Percentiles rank a stretch among this genome's conserved stretches.
phyloP scores from a whole-genome alignment of 257 asterid species.

The Mitragyna speciosa region DNA sequence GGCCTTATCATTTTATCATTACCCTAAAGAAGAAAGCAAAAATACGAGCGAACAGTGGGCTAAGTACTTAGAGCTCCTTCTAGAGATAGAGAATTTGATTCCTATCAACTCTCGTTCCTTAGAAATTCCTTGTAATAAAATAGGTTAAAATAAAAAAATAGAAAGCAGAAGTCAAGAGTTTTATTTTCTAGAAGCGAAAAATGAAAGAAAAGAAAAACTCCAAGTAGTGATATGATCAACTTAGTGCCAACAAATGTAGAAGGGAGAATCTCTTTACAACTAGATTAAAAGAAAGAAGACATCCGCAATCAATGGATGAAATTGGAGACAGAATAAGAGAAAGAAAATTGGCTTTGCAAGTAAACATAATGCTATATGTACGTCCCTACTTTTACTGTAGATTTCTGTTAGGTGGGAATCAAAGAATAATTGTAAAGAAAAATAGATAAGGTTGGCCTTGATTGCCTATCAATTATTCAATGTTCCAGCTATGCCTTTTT shows the following conservation, averaged over 20 bases:
- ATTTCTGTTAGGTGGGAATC: conserved; percentile 18
- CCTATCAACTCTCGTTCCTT: too few relatives aligned
- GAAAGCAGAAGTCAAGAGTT: background rate
- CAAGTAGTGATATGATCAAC: conserved; percentile 19
- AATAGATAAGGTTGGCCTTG: conserved; percentile 12
- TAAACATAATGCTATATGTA: conserved; percentile 14
- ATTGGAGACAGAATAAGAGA: background rate
- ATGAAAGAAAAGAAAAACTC: background rate
- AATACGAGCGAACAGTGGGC: too few relatives aligned
- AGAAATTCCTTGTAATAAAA: too few relatives aligned
- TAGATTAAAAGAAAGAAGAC: background rate
- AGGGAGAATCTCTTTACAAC: conserved; percentile 9
- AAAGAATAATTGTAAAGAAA: background rate
- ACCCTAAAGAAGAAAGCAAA: background rate
- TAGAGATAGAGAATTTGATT: too few relatives aligned
- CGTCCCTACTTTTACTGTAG: conserved; percentile 16
- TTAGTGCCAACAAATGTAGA: conserved; percentile 21
- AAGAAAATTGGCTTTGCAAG: background rate
- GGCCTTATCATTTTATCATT: background rate
- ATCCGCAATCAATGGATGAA: conserved; percentile 24
- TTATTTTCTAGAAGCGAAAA: background rate
- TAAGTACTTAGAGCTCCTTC: too few relatives aligned
- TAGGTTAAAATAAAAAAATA: too few relatives aligned
- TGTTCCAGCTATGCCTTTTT: conserved; percentile 16
- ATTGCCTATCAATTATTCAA: conserved; percentile 6